phyloP scores from a whole-genome alignment of 2,329 filamentous ascomycete species.

The Alternaria incomplexa region DNA sequence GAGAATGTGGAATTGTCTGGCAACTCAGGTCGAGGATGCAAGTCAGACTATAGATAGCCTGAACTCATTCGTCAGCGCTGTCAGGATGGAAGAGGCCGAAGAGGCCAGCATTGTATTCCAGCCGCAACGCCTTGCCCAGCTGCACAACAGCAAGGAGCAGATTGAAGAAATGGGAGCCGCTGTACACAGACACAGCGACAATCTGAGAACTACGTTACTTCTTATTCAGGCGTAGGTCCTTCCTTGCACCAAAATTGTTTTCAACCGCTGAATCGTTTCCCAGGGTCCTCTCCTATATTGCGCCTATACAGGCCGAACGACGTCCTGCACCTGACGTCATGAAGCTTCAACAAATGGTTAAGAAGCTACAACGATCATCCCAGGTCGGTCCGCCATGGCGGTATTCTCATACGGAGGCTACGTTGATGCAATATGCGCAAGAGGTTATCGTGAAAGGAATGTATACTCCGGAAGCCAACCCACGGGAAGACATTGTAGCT shows the following conservation, averaged over 20 bases:
- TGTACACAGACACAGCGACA: constrained; percentile 22
- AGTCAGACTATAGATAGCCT: constrained; percentile 19
- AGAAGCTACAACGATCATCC: constrained; percentile 17
- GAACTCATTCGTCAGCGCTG: constrained; percentile 15
- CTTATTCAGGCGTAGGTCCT: constrained; percentile 24
- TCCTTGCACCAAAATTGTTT: not conserved
- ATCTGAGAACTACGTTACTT: constrained; percentile 16
- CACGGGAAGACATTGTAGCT: not conserved
- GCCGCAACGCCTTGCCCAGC: constrained; percentile 11
- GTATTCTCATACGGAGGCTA: constrained; percentile 15
- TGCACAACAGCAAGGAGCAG: constrained; percentile 3
- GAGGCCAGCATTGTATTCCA: constrained; percentile 7
- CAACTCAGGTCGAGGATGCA: constrained; percentile 16
- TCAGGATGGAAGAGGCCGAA: not conserved
- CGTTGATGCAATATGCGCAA: constrained; percentile 16
- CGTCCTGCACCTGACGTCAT: constrained; percentile 4
- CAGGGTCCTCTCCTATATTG: constrained; percentile 7
- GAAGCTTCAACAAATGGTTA: constrained; percentile 12
- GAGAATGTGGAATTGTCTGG: constrained; percentile 21
- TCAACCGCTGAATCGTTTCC: not conserved
- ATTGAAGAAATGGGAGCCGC: not conserved
- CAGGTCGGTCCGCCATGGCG: constrained; percentile 5
- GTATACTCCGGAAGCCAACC: not conserved
- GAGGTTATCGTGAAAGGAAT: constrained; percentile 14
- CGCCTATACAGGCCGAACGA: constrained; percentile 5